A percentile compares a stretch with the other conserved stretches of the same genome.
Conservation (phyloP, 1,284 basidiomycete species). For the Apiotrichum veenhuisii region DNA sequence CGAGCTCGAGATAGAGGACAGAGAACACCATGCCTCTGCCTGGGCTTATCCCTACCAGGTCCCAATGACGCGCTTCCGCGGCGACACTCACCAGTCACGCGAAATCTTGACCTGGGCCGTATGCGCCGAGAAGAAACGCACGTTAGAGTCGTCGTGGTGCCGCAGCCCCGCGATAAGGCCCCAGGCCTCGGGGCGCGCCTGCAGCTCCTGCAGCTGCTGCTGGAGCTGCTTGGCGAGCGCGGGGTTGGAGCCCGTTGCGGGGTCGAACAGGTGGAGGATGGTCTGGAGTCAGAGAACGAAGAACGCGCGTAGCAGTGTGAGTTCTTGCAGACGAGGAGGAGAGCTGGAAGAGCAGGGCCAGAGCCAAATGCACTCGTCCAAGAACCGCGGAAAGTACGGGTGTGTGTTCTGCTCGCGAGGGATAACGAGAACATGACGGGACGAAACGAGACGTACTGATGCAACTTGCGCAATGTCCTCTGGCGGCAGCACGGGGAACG, state of each 20-base stretch:
- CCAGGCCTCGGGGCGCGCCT: conserved; percentile 47
- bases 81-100: conserved; percentile 67
- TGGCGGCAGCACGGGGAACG: conserved; percentile 35
- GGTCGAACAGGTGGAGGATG: conserved; percentile 42
- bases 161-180: conserved; percentile 47
- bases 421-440: background rate
- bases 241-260: conserved; percentile 36
- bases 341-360: background rate
- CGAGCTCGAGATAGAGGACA: no score
- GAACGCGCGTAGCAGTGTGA: background rate
- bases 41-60: no score
- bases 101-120: conserved; percentile 86
- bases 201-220: conserved; percentile 44
- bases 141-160: conserved; percentile 60
- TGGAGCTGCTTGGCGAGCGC: conserved; percentile 41
- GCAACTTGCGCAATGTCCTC: conserved; percentile 38
- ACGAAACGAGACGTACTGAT: conserved; percentile 20
- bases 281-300: conserved; percentile 23
- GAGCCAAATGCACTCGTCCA: no score
- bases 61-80: background rate
- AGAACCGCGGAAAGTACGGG: no score
- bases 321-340: background rate
- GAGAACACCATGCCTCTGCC: no score
- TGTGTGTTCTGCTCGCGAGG: no score
- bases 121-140: conserved; percentile 87